These are phyloP conservation scores for Fraxinus sp. DNA, from an alignment of 305 asterid genomes.

Conservation along the genomic window DNA sequence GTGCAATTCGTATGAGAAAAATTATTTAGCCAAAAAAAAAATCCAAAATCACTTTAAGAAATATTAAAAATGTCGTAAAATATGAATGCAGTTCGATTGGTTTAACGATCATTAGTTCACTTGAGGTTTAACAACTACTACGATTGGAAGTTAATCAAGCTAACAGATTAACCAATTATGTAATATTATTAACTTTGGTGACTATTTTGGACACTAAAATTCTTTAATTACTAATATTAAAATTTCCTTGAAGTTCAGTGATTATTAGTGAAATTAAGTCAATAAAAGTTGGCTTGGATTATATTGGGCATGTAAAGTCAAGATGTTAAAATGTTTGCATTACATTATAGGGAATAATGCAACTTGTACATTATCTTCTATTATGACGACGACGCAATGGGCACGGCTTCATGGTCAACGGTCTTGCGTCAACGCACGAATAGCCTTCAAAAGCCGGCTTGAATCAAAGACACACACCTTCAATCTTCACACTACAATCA, in stretches of 20 bases:
- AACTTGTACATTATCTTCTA: too few relatives aligned
- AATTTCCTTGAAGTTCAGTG: neutral
- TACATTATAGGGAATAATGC: too few relatives aligned
- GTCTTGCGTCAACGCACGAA: conserved; percentile 19
- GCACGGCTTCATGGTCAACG: conserved; percentile 7
- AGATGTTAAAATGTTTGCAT: neutral
- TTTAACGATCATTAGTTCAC: neutral
- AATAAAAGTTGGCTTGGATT: neutral
- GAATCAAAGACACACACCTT: neutral
- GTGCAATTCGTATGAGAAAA: too few relatives aligned
- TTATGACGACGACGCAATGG: neutral
- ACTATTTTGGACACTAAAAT: neutral
- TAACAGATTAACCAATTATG: neutral
- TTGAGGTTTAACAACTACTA: neutral
- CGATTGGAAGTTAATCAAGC: neutral
- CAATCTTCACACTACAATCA: neutral
- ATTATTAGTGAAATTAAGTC: neutral
- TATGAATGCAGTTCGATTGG: too few relatives aligned
- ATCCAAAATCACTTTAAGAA: too few relatives aligned
- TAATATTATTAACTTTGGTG: neutral
- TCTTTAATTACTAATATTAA: neutral
- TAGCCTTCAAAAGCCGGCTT: conserved; percentile 5
- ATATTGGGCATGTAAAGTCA: neutral
- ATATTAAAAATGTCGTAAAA: too few relatives aligned
- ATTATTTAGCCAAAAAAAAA: too few relatives aligned